A percentile compares a stretch with the other conserved stretches of the same genome.
These are phyloP conservation scores for Ganoderma boninense DNA, from an alignment of 1,284 basidiomycete genomes.

Conservation along the genomic window DNA sequence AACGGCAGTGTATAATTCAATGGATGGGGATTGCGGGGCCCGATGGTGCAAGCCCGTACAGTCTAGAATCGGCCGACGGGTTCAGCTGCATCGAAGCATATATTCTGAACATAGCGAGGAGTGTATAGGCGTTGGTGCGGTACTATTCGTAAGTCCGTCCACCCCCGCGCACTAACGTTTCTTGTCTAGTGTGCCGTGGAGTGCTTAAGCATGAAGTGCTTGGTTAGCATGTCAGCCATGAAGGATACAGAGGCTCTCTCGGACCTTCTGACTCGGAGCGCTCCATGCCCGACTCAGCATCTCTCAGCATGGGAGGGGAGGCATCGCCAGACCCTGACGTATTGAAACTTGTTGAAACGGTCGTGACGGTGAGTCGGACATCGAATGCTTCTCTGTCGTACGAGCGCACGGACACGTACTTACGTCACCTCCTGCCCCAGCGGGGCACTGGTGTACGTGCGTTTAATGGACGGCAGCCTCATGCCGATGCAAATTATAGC, in stretches of 20 bases:
- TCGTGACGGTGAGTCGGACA: not conserved
- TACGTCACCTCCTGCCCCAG: conserved; percentile 2
- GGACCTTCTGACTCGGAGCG: not conserved
- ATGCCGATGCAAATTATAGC: not conserved
- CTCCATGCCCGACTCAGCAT: not conserved
- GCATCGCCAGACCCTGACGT: not conserved
- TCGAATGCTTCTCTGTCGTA: not conserved
- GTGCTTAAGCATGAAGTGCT: not conserved
- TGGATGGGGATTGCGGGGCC: not conserved
- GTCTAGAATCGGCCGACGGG: not conserved
- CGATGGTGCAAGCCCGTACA: not conserved
- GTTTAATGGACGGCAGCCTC: conserved; percentile 2
- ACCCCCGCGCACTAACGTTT: not conserved
- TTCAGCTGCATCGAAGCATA: not conserved
- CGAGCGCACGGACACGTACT: conserved; percentile 3
- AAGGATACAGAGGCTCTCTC: not conserved
- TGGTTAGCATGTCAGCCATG: not conserved
- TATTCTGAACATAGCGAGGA: not conserved
- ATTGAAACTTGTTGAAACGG: not conserved
- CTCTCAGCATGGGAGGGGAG: not conserved
- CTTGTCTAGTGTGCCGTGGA: not conserved
- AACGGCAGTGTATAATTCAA: not conserved
- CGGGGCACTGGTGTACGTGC: not conserved
- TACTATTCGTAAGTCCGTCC: not conserved
- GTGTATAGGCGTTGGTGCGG: not conserved